Evolutionary conservation across 139 green algal species (phyloP).

Genomic region (Micractinium conductrix): DNA sequence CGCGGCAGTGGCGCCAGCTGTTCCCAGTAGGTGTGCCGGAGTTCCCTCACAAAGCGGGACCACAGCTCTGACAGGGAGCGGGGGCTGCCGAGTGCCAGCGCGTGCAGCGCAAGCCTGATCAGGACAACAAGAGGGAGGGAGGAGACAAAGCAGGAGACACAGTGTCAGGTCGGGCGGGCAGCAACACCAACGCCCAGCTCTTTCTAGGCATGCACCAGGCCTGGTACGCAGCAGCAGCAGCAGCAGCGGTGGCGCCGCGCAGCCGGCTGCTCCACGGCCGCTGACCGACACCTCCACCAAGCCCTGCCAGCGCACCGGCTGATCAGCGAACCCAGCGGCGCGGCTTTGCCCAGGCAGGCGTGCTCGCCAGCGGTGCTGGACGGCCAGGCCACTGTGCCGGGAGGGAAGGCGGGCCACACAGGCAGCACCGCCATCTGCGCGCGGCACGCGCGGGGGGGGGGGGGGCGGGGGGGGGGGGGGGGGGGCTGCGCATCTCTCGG

Average conservation of each 20-base stretch:
- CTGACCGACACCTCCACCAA: background rate
- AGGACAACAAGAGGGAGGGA: background rate
- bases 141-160: too few relatives aligned
- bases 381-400: conserved; percentile 18
- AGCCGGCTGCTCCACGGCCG: background rate
- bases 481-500: too few relatives aligned
- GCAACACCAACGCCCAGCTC: too few relatives aligned
- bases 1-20: conserved; percentile 56
- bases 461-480: too few relatives aligned
- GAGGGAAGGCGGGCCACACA: conserved; percentile 5
- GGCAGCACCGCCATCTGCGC: conserved; percentile 18
- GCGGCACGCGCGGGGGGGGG: background rate
- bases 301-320: too few relatives aligned
- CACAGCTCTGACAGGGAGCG: conserved; percentile 77
- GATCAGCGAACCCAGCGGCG: conserved; percentile 32
- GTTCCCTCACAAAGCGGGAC: conserved; percentile 58
- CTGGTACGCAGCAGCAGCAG: background rate
- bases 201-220: too few relatives aligned
- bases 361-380: background rate
- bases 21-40: conserved; percentile 77
- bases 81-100: conserved; percentile 71
- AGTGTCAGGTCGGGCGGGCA: too few relatives aligned
- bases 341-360: conserved; percentile 34
- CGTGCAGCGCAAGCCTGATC: conserved; percentile 70
- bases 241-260: background rate